Conservation (phyloP, 257 asterid genomes). For the Buddleja alternifolia region DNA sequence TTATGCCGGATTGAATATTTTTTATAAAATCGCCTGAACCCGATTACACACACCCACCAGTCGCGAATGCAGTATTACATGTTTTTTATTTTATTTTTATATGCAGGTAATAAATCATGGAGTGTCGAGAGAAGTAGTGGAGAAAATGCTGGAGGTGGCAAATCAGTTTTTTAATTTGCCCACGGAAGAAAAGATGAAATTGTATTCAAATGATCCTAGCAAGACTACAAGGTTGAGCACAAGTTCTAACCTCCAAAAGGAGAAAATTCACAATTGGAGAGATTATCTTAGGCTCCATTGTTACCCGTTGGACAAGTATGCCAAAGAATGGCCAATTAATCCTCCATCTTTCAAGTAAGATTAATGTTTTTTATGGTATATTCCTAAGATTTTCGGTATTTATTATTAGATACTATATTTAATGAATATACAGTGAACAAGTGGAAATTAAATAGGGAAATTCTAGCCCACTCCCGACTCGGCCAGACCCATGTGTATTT, state of each 20-base stretch:
- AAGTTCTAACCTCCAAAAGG: constrained; percentile 70
- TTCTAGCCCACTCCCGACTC: too few relatives aligned
- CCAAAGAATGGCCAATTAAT: constrained; percentile 77
- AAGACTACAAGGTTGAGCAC: constrained; percentile 81
- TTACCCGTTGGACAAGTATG: constrained; percentile 71
- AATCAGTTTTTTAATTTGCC: constrained; percentile 65
- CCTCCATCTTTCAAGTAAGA: constrained; percentile 82
- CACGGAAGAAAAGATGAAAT: constrained; percentile 74
- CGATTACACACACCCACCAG: too few relatives aligned
- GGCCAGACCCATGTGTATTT: too few relatives aligned
- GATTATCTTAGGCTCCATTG: constrained; percentile 94
- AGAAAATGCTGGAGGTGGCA: constrained; percentile 56
- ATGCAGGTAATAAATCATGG: constrained; percentile 79
- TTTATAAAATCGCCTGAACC: too few relatives aligned
- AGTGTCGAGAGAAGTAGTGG: constrained; percentile 48
- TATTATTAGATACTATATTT: too few relatives aligned
- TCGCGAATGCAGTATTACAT: too few relatives aligned
- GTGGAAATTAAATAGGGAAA: too few relatives aligned
- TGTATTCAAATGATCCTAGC: constrained; percentile 76
- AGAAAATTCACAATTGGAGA: constrained; percentile 89
- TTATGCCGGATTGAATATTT: too few relatives aligned
- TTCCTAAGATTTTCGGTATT: background rate
- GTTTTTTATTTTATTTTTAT: background rate
- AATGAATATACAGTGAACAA: too few relatives aligned
- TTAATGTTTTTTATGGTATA: background rate